Evolutionary conservation across 768 basidiomycete species (phyloP), one percentile per base, ranked within the genome.

Genomic region (Cantharellus anzutake): DNA sequence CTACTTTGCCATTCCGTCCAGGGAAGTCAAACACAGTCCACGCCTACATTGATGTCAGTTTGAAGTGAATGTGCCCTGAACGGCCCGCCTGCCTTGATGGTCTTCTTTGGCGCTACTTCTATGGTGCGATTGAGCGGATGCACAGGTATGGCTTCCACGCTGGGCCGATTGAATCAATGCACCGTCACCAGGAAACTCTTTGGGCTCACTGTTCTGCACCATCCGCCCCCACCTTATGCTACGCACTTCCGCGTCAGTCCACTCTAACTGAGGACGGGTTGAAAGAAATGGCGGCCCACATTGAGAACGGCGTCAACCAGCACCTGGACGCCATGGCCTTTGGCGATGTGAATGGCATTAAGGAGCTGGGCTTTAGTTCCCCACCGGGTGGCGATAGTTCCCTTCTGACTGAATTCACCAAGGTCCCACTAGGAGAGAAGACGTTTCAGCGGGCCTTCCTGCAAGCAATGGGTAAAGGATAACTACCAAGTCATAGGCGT

Each of bases 161-260:
- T 55, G 52, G 7, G 1, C 11, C 11, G 7, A 55, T 55, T 37
- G 38, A 11, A 1, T 55, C 52, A 37, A 11, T 7, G 20, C 20
- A 29, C 20, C 14, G 52, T 14, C 44, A 48, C 11, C 11, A 48
- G 29, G 29, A 48, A 48, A 48, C 11, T 55, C 52, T 11, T 7
- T 11, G 52, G 52, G 35, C 52, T 55, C 7, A 55, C 52, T 11
- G 7, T 71, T 96, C 92, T 4, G 69, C 65, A 65, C 80, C 74
- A 69, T 96, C 92, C 7, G 80, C 92, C 41, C 92, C 92, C 42
- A 89, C 72, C 72, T 91, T 86, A 66, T 88, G 85, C 86, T 88
- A 56, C 53, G 62, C 42, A 40, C 41, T 53, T 44, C 14, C 20
- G 56, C 34, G 37, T 61, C 42, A 44, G 66, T 20, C 53, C 20